Percentiles rank a stretch among this genome's conserved stretches.
These are phyloP conservation scores for Aspergillus sergii DNA, from an alignment of 2,329 filamentous ascomycete genomes.

Conservation along the genomic window DNA sequence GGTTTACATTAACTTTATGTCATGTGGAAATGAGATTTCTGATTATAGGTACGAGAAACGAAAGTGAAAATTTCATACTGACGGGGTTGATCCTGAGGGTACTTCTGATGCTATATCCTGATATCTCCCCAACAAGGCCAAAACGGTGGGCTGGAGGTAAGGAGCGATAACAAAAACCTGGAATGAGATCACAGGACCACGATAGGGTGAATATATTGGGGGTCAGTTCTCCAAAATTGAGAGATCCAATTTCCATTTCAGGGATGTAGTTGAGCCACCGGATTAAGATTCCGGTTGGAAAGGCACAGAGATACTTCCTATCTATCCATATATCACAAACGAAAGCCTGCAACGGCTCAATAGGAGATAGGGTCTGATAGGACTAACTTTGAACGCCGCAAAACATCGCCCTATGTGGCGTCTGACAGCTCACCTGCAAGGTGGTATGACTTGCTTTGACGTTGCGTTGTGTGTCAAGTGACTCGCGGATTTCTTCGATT, in stretches of 20 bases:
- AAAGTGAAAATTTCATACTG: not conserved
- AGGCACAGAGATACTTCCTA: not conserved
- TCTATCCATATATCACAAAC: slow-evolving; percentile 4
- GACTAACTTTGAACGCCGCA: slow-evolving; percentile 3
- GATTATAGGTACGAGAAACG: not conserved
- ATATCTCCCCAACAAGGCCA: too few species aligned
- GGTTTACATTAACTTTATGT: not conserved
- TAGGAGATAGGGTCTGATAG: not conserved
- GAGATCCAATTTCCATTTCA: not conserved
- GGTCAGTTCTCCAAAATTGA: not conserved
- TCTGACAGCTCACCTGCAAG: slow-evolving; percentile 17
- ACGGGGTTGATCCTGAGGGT: not conserved
- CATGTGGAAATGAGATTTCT: not conserved
- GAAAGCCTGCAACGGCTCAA: not conserved
- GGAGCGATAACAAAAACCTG: not conserved
- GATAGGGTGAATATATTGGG: not conserved
- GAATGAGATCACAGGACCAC: not conserved
- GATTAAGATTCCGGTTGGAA: not conserved
- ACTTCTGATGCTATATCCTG: not conserved
- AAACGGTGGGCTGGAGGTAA: not conserved
- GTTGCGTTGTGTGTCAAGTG: slow-evolving; percentile 6
- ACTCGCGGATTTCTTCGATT: not conserved
- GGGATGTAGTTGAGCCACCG: not conserved
- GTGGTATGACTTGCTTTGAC: slow-evolving; percentile 12
- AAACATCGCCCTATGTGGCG: slow-evolving; percentile 8